Conservation (phyloP, 306 rosid species). For the Casuarina cunninghamiana region DNA sequence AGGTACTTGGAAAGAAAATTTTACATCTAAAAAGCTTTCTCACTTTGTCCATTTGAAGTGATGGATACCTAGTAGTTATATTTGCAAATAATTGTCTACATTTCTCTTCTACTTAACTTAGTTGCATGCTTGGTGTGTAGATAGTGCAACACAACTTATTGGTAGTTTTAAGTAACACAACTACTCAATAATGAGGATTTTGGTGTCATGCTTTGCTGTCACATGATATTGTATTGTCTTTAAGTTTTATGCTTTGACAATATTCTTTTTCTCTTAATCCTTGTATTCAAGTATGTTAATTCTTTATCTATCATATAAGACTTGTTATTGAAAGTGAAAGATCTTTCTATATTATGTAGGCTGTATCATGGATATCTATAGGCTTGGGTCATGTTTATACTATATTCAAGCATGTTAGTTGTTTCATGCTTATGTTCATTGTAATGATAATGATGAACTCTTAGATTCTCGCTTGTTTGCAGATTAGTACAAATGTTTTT, state of each 20-base stretch:
- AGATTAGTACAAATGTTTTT: not conserved
- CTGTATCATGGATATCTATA: conserved; percentile 72
- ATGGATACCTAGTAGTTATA: not conserved
- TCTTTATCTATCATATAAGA: conserved; percentile 10
- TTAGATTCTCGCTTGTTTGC: not conserved
- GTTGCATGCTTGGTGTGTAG: conserved; percentile 39
- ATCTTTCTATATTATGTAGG: conserved; percentile 81
- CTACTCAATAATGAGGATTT: conserved; percentile 90
- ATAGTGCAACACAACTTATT: conserved; percentile 74
- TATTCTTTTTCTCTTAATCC: conserved; percentile 11
- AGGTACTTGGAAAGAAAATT: not conserved
- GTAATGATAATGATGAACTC: not conserved
- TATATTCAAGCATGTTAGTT: conserved; percentile 74
- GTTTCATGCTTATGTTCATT: conserved; percentile 7
- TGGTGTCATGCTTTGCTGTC: conserved; percentile 88
- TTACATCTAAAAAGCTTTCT: not conserved
- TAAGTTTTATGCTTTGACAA: not conserved
- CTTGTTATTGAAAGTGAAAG: conserved; percentile 58
- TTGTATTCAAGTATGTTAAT: not conserved
- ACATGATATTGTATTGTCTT: conserved; percentile 70
- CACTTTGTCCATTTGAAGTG: not conserved
- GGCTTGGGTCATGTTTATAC: conserved; percentile 72
- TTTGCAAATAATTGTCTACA: not conserved
- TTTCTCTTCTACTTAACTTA: not conserved
- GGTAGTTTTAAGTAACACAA: conserved; percentile 70